Evolutionary conservation across 257 asterid species (phyloP).

Genomic region (Gentiana macrophylla): DNA sequence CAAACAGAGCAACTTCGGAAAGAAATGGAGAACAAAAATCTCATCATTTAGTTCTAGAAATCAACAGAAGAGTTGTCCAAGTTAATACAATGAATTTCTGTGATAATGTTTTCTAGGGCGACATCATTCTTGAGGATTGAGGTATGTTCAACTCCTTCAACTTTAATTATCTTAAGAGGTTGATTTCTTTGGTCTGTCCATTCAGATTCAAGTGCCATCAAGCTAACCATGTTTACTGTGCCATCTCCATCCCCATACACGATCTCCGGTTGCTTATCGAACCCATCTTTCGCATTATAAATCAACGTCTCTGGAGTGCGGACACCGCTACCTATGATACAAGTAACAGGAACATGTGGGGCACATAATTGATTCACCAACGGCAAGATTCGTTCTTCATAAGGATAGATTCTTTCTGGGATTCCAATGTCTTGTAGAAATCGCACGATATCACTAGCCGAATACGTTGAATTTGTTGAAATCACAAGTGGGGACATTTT

Average conservation of each 20-base stretch:
- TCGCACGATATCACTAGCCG: slow-evolving; percentile 27
- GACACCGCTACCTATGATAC: slow-evolving; percentile 56
- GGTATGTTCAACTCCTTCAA: slow-evolving; percentile 59
- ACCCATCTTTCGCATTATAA: slow-evolving; percentile 33
- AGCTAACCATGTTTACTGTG: slow-evolving; percentile 70
- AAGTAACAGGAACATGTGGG: slow-evolving; percentile 44
- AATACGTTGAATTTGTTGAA: slow-evolving; percentile 26
- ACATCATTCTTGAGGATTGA: slow-evolving; percentile 28
- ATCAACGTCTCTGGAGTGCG: slow-evolving; percentile 43
- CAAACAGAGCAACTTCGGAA: too few relatives aligned
- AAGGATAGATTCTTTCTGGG: slow-evolving; percentile 45
- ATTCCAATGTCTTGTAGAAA: slow-evolving; percentile 65
- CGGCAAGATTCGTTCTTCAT: slow-evolving; percentile 46
- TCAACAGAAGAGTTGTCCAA: slow-evolving; percentile 16
- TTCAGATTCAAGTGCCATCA: slow-evolving; percentile 39
- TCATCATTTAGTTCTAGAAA: slow-evolving; percentile 5
- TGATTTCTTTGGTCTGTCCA: slow-evolving; percentile 30
- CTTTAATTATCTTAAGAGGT: slow-evolving; percentile 34
- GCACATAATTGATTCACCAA: slow-evolving; percentile 27
- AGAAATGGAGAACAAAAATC: too few relatives aligned
- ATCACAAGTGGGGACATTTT: slow-evolving; percentile 22
- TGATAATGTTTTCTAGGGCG: slow-evolving; percentile 34
- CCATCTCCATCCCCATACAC: slow-evolving; percentile 85
- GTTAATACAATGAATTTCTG: slow-evolving; percentile 38
- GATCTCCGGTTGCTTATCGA: slow-evolving; percentile 52